These are phyloP conservation scores for Russula abietina DNA, from an alignment of 768 basidiomycete genomes.

Conservation along the genomic window DNA sequence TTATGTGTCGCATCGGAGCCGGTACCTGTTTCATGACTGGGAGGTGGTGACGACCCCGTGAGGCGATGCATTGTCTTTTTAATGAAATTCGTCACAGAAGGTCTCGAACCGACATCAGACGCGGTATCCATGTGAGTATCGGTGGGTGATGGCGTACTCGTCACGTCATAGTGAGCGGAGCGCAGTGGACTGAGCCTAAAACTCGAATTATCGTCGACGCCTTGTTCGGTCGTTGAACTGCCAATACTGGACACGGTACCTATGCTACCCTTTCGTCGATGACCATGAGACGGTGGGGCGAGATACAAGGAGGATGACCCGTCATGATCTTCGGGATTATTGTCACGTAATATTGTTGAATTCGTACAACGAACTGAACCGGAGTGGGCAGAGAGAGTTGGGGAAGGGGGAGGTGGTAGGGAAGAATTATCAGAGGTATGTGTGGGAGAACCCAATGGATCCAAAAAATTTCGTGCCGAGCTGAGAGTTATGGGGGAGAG, in stretches of 20 bases:
- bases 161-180: conserved; percentile 33
- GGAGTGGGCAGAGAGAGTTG: too few species aligned
- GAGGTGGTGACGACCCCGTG: conserved; percentile 20
- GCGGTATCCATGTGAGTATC: too few species aligned
- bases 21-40: conserved; percentile 20
- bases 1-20: conserved; percentile 11
- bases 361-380: too few species aligned
- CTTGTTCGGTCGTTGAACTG: too few species aligned
- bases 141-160: conserved; percentile 35
- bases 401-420: conserved; percentile 45
- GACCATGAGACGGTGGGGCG: too few species aligned
- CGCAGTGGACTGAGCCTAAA: too few species aligned
- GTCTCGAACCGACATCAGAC: conserved; percentile 24
- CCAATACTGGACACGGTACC: too few species aligned
- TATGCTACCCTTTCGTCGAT: too few species aligned
- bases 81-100: conserved; percentile 25
- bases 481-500: conserved; percentile 20
- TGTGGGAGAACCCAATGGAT: conserved; percentile 24
- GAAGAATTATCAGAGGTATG: conserved; percentile 36
- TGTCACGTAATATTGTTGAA: too few species aligned
- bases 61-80: too few species aligned
- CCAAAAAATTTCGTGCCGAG: too few species aligned
- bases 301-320: conserved; percentile 53
- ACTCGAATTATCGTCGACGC: too few species aligned
- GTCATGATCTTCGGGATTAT: conserved; percentile 43